Evolutionary conservation across 148 eudicot species (phyloP).

Genomic region (Nepenthes mirabilis): DNA sequence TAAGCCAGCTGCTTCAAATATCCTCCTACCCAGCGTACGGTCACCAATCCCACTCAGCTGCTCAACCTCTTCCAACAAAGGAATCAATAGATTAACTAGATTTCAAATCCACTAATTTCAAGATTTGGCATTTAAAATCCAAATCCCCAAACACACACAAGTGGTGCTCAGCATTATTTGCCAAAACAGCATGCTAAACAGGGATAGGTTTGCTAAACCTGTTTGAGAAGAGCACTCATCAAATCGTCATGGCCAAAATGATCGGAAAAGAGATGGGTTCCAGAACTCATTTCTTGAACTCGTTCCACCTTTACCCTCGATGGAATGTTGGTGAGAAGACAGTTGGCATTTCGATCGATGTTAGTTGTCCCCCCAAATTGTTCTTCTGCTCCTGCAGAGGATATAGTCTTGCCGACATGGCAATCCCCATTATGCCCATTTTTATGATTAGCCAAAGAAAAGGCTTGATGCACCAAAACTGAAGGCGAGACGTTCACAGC

Average conservation of each 20-base stretch:
- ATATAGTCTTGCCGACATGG: not conserved
- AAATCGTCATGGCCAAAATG: not conserved
- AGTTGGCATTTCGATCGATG: not conserved
- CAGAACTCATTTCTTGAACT: not conserved
- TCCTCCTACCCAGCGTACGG: too few species aligned
- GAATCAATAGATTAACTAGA: too few species aligned
- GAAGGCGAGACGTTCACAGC: not conserved
- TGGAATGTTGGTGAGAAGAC: not conserved
- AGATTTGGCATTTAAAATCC: too few species aligned
- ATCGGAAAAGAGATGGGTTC: not conserved
- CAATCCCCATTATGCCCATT: not conserved
- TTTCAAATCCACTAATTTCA: too few species aligned
- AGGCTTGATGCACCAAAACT: conserved; percentile 2
- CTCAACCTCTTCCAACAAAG: too few species aligned
- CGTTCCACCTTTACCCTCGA: not conserved
- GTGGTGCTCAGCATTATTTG: too few species aligned
- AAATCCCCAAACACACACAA: too few species aligned
- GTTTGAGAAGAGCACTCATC: not conserved
- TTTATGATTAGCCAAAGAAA: not conserved
- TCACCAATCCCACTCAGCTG: too few species aligned
- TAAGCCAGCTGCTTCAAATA: too few species aligned
- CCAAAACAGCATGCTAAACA: not conserved
- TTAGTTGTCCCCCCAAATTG: not conserved
- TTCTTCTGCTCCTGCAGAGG: not conserved
- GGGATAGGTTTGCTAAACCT: not conserved